Percentiles rank a stretch among this genome's conserved stretches.
Conservation (phyloP, 306 rosid genomes). For the Ormosia semicastrata region DNA sequence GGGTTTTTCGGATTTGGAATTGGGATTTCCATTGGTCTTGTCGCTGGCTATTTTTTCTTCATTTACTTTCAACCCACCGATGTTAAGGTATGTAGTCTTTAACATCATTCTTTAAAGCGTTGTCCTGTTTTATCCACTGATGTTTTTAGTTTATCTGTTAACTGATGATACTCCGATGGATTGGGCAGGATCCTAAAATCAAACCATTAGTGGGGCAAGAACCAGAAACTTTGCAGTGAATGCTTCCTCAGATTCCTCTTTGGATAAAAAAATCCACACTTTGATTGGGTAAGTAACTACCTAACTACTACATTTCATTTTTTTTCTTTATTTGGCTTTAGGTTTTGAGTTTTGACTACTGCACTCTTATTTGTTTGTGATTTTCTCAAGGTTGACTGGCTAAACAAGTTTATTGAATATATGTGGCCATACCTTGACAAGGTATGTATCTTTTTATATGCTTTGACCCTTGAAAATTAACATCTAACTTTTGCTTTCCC, state of each 20-base stretch:
- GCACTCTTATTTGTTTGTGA: background rate
- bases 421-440: conserved; percentile 96
- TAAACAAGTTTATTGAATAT: conserved; percentile 68
- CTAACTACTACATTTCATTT: background rate
- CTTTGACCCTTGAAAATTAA: background rate
- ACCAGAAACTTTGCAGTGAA: conserved; percentile 55
- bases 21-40: conserved; percentile 76
- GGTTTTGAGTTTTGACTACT: conserved; percentile 15
- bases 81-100: conserved; percentile 51
- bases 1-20: conserved; percentile 84
- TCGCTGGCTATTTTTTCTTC: conserved; percentile 79
- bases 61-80: conserved; percentile 66
- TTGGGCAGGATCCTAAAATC: conserved; percentile 64
- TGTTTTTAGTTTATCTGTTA: background rate
- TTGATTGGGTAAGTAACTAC: conserved; percentile 61
- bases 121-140: background rate
- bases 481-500: background rate
- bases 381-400: conserved; percentile 72
- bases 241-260: conserved; percentile 83
- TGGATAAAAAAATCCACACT: conserved; percentile 94
- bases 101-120: background rate
- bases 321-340: background rate
- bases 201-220: conserved; percentile 69
- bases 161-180: conserved; percentile 11
- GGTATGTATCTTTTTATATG: conserved; percentile 43